Percentiles rank a stretch among this genome's conserved stretches.
Evolutionary conservation across 805 yeast species (phyloP).

Genomic region (Candida arabinofermentans): DNA sequence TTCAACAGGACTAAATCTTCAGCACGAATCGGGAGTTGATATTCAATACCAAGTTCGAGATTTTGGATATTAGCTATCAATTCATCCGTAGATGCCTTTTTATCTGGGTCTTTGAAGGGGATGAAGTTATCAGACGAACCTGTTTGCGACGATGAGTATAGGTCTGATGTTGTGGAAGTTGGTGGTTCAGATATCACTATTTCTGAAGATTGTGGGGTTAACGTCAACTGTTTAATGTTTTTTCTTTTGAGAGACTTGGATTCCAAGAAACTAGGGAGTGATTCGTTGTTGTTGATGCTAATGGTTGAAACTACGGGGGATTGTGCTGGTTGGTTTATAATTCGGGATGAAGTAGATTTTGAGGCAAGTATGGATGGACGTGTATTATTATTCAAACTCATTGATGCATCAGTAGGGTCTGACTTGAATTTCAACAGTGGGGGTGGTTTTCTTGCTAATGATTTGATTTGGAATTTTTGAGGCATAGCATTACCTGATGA

Average conservation of each 20-base stretch:
- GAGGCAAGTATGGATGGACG: neutral
- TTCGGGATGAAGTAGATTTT: neutral
- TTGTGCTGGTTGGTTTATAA: constrained; percentile 3
- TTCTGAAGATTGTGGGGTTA: constrained; percentile 23
- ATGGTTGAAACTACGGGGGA: constrained; percentile 2
- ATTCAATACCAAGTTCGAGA: constrained; percentile 51
- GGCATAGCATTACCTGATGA: neutral
- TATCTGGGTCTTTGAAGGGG: constrained; percentile 27
- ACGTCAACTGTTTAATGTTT: constrained; percentile 54
- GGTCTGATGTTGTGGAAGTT: neutral
- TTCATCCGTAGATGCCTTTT: constrained; percentile 31
- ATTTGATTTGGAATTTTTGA: neutral
- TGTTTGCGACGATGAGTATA: constrained; percentile 2
- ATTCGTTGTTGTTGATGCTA: constrained; percentile 4
- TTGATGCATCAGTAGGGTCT: neutral
- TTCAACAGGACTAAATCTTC: constrained; percentile 73
- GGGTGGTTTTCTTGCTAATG: constrained; percentile 8
- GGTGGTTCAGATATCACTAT: constrained; percentile 6
- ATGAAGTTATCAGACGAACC: constrained; percentile 16
- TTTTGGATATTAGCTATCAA: constrained; percentile 43
- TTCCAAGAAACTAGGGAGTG: constrained; percentile 18
- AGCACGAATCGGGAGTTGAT: constrained; percentile 46
- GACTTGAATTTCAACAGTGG: constrained; percentile 7
- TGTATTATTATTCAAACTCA: too few species aligned
- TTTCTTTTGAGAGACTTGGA: constrained; percentile 48